These are phyloP conservation scores for Gryganskiella cystojenkinii DNA, from an alignment of 192 early-diverging fungal species.

Conservation along the genomic window DNA sequence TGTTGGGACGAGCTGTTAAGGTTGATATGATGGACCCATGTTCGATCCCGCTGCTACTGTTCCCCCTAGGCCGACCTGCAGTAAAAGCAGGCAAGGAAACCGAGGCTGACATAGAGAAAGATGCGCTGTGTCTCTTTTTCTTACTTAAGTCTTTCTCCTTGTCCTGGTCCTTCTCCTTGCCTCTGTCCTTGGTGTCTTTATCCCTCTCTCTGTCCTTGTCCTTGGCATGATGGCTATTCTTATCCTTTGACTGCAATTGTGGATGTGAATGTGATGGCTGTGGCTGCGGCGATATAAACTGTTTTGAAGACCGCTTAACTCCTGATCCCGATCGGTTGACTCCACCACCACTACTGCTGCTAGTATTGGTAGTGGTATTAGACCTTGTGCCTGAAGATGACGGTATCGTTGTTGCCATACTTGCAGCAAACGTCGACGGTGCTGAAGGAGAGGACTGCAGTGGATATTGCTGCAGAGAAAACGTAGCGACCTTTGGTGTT, in stretches of 20 bases:
- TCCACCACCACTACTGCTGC: no score
- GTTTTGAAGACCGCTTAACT: conserved; percentile 8
- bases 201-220: no score
- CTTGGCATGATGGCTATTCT: no score
- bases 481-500: conserved; percentile 25
- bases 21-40: no score
- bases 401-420: background rate
- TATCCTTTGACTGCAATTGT: no score
- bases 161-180: conserved; percentile 33
- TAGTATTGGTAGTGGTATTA: background rate
- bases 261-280: background rate
- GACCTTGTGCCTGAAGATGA: background rate
- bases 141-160: no score
- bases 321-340: no score
- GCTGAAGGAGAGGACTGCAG: conserved; percentile 1
- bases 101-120: conserved; percentile 45
- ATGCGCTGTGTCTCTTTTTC: conserved; percentile 38
- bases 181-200: no score
- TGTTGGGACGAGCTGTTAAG: no score
- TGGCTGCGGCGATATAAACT: conserved; percentile 29
- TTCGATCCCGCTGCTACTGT: conserved; percentile 5
- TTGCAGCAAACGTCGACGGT: background rate
- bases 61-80: conserved; percentile 27
- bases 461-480: conserved; percentile 21
- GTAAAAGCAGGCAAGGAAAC: conserved; percentile 21